Base-by-base conservation (phyloP, 441 rosid genomes). In the Brassica balearica region DNA sequence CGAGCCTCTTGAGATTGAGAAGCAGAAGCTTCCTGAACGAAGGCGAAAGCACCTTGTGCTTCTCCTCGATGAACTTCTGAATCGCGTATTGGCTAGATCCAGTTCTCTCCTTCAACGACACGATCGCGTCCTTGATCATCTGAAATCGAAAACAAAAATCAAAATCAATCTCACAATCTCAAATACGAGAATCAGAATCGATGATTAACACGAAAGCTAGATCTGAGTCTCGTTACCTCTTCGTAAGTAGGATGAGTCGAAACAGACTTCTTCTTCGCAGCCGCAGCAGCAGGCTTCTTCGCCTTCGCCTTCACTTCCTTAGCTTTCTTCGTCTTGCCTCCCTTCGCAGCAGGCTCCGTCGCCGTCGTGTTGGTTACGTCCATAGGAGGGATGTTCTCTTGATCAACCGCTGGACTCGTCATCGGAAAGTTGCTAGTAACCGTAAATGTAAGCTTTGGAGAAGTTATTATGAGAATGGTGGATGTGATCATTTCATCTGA, bases 61-160 rank as follows among this genome's bases (percentile, higher is more conserved):
- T 93, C 83, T 89, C 95, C 51, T 93, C 97, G 22, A 86, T 78
- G 79, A 90, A 87, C 77, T 91, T 93, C 12, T 90, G 80, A 67
- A 93, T 93, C n/a, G 97, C 98, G 55, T 91, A 86, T 77, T 91
- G 97, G 71, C 97, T 93, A 22, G 98, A 93, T 22, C 98, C 97
- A 0, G 86, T 85, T 78, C 77, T 90, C 82, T 91, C 98, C 81
- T 93, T 93, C 88, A 93, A 46, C 8, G 89, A 82, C 8, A 83
- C 85, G 15, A 93, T 91, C 8, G 95, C 95, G 8, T 89, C 95
- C 81, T 84, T 88, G 1, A 93, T 82, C 97, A 93, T 91, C 97
- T 93, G 71, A 27, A 41, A 61, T 25, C 60, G 0, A 17, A 17
- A 17, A 17, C 19, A 17, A 43, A 11, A 41, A 79, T 38, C 65